These are phyloP conservation scores for Pseudogymnoascus sp. DNA, from an alignment of 2,329 filamentous ascomycete species.

Conservation along the genomic window DNA sequence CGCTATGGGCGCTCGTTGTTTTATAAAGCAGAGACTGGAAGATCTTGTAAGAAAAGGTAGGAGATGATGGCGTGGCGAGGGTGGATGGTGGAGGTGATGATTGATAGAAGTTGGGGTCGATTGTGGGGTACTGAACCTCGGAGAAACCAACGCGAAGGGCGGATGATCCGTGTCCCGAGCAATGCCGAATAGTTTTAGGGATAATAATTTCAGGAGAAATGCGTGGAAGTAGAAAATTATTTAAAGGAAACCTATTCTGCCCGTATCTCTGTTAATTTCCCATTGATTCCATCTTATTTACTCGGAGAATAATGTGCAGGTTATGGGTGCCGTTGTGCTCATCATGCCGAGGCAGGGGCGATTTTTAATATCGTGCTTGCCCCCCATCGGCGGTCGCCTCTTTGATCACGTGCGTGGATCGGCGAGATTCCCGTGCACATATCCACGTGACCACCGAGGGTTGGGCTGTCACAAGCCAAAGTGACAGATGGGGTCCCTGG, in stretches of 20 bases:
- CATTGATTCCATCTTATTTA: background rate
- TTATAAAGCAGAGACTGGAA: background rate
- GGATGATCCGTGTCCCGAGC: slow-evolving; percentile 9
- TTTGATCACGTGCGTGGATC: background rate
- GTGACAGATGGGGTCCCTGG: background rate
- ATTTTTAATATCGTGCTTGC: background rate
- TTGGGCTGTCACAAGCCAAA: background rate
- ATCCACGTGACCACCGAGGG: background rate
- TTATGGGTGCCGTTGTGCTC: background rate
- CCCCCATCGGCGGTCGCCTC: background rate
- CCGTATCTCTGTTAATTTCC: background rate
- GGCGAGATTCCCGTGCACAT: background rate
- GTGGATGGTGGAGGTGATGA: background rate
- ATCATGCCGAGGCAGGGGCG: slow-evolving; percentile 4
- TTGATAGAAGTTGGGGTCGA: slow-evolving; percentile 1
- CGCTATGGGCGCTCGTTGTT: background rate
- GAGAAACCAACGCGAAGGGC: slow-evolving; percentile 10
- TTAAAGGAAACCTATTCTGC: background rate
- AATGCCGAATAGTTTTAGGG: background rate
- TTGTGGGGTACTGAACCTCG: slow-evolving; percentile 10
- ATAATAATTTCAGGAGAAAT: background rate
- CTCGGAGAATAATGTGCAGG: background rate
- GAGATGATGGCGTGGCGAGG: background rate
- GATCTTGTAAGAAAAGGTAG: background rate
- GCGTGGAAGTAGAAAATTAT: background rate